These are phyloP conservation scores for Glebionis coronaria DNA, from an alignment of 129 eudicot genomes.

Conservation along the genomic window DNA sequence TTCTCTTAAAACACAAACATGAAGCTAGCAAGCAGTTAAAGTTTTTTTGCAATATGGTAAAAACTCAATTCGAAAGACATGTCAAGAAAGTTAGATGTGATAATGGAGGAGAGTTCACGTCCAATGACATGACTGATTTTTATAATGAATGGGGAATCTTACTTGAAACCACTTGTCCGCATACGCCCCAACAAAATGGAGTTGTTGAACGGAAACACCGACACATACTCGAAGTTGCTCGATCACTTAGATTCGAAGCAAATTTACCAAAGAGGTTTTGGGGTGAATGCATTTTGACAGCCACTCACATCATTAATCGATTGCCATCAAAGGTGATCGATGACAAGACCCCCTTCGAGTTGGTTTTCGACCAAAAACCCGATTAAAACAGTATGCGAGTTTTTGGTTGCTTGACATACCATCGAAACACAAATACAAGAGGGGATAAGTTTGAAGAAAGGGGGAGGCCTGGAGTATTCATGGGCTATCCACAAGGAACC, in stretches of 20 bases:
- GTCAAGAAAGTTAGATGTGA: neutral
- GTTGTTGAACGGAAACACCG: neutral
- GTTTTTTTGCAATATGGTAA: constrained; percentile 5
- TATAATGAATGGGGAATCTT: neutral
- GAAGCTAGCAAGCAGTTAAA: constrained; percentile 15
- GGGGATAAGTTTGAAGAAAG: too few relatives aligned
- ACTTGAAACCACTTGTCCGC: neutral
- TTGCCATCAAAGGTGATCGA: neutral
- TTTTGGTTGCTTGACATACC: too few relatives aligned
- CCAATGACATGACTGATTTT: neutral
- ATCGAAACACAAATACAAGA: neutral
- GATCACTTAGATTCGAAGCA: constrained; percentile 2
- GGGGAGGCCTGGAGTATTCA: neutral
- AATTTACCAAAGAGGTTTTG: neutral
- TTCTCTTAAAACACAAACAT: constrained; percentile 7
- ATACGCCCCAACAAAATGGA: neutral
- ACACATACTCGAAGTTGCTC: constrained; percentile 4
- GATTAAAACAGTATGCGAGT: neutral
- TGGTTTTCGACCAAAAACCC: neutral
- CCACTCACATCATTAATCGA: neutral
- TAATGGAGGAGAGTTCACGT: neutral
- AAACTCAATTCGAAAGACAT: constrained; percentile 1
- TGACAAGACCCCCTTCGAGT: neutral
- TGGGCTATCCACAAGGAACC: neutral
- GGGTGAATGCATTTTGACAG: neutral